Conservation (phyloP, 768 basidiomycete genomes). For the Holtermanniella nyarrowii region DNA sequence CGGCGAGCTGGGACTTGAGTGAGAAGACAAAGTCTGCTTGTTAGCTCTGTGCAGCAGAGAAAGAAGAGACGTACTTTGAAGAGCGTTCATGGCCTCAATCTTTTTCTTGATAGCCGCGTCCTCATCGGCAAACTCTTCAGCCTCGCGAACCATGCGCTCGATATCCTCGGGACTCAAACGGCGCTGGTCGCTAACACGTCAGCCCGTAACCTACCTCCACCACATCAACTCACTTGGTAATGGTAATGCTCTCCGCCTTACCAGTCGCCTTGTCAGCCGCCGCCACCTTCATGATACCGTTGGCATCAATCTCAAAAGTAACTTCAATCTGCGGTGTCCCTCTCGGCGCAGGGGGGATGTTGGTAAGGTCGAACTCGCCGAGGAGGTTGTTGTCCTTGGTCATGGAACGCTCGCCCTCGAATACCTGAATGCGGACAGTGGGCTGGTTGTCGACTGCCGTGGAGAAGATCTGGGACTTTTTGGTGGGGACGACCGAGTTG, state of each 20-base stretch:
- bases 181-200: slow-evolving; percentile 72
- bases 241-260: slow-evolving; percentile 54
- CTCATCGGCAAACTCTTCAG: slow-evolving; percentile 59
- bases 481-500: slow-evolving; percentile 40
- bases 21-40: slow-evolving; percentile 51
- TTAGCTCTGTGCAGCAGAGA: not conserved
- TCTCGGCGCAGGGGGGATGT: slow-evolving; percentile 92
- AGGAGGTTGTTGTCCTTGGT: slow-evolving; percentile 98
- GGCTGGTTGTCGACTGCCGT: slow-evolving; percentile 43
- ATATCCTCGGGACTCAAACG: slow-evolving; percentile 96
- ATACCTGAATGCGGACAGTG: slow-evolving; percentile 42
- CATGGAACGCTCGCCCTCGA: slow-evolving; percentile 91
- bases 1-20: slow-evolving; percentile 74
- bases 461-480: slow-evolving; percentile 43
- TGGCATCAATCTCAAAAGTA: slow-evolving; percentile 88
- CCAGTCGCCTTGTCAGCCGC: slow-evolving; percentile 94
- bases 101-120: slow-evolving; percentile 43
- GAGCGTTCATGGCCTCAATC: slow-evolving; percentile 42
- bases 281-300: slow-evolving; percentile 81
- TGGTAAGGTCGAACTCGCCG: slow-evolving; percentile 95
- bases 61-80: slow-evolving; percentile 29
- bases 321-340: slow-evolving; percentile 97
- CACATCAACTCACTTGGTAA: slow-evolving; percentile 29
- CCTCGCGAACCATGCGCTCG: slow-evolving; percentile 91
- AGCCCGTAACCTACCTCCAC: not conserved